Percentiles rank a stretch among this genome's conserved stretches.
Evolutionary conservation across 2,329 filamentous ascomycete genomes (phyloP).

Genomic region (Xylariaceae sp.): DNA sequence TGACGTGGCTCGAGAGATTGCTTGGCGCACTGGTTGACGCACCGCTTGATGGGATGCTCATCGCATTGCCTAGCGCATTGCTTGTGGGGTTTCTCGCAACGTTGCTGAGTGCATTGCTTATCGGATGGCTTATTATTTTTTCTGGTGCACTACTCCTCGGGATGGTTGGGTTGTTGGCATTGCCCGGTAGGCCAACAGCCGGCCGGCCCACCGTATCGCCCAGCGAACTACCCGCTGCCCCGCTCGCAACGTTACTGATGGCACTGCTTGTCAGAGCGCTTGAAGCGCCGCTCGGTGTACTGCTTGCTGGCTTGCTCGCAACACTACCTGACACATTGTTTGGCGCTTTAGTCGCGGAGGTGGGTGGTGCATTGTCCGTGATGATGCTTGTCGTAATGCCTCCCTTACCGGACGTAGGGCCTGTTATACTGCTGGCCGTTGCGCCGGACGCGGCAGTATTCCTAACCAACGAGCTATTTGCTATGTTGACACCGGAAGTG

Average conservation of each 20-base stretch:
- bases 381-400: background rate
- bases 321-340: background rate
- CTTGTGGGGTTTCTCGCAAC: background rate
- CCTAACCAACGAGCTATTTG: background rate
- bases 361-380: background rate
- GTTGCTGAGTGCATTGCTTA: background rate
- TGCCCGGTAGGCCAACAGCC: background rate
- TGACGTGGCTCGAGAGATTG: background rate
- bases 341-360: background rate
- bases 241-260: background rate
- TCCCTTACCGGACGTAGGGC: background rate
- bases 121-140: background rate
- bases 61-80: background rate
- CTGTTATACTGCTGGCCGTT: background rate
- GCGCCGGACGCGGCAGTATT: background rate
- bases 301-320: background rate
- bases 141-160: background rate
- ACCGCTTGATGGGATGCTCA: background rate
- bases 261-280: background rate
- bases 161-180: background rate
- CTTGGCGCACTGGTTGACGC: background rate
- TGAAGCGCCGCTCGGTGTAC: background rate
- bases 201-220: background rate
- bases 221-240: background rate
- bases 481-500: background rate